phyloP scores from a whole-genome alignment of 176 grass and related monocot genomes.

The Oryza officinalis region DNA sequence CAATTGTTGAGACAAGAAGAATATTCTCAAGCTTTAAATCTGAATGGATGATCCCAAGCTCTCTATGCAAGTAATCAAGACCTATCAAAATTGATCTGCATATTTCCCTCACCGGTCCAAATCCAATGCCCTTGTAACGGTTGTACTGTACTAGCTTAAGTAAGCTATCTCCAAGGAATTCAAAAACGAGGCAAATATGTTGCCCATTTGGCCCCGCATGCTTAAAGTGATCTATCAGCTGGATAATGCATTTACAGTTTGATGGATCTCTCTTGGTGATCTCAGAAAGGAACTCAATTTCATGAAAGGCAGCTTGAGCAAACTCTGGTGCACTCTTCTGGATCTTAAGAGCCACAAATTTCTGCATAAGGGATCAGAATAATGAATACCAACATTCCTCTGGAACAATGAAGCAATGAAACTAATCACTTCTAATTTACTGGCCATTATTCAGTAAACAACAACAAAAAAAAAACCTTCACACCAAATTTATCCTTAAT shows the following conservation, averaged over 20 bases:
- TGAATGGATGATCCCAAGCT: slow-evolving; percentile 91
- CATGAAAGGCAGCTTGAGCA: slow-evolving; percentile 93
- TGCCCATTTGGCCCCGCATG: slow-evolving; percentile 90
- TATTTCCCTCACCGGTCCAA: slow-evolving; percentile 66
- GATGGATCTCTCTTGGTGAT: slow-evolving; percentile 64
- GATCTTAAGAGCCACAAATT: slow-evolving; percentile 92
- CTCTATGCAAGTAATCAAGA: slow-evolving; percentile 87
- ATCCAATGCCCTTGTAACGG: slow-evolving; percentile 87
- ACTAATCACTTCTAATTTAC: not conserved
- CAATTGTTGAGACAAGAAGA: slow-evolving; percentile 87
- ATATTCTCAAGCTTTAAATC: slow-evolving; percentile 95
- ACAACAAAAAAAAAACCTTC: not conserved
- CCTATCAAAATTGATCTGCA: slow-evolving; percentile 90
- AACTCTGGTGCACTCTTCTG: slow-evolving; percentile 93
- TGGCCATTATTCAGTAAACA: not conserved
- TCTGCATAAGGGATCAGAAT: slow-evolving; percentile 54
- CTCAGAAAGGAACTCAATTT: slow-evolving; percentile 84
- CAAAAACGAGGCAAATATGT: slow-evolving; percentile 90
- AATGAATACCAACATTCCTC: not conserved
- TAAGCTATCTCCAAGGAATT: slow-evolving; percentile 97
- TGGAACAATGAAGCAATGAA: not conserved
- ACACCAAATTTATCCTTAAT: not conserved
- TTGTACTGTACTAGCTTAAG: slow-evolving; percentile 92
- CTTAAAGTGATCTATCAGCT: slow-evolving; percentile 92
- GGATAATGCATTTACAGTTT: slow-evolving; percentile 83